Conservation (phyloP, 2,329 filamentous ascomycete species). For the Pseudogymnoascus sp. region DNA sequence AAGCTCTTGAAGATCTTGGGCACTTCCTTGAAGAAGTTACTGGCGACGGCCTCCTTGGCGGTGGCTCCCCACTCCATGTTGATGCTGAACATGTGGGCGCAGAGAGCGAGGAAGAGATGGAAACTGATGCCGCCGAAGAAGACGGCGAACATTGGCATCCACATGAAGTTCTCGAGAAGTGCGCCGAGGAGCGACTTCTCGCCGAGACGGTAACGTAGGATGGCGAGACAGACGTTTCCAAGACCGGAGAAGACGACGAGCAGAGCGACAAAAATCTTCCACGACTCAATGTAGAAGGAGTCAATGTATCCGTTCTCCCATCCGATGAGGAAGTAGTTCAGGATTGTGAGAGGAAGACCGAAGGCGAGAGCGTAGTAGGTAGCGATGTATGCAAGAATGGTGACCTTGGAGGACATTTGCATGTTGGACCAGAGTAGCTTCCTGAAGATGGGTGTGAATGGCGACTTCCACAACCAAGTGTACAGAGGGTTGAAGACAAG, state of each 20-base stretch:
- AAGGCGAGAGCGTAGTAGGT: constrained; percentile 55
- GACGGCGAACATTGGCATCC: constrained; percentile 34
- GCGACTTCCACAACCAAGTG: constrained; percentile 52
- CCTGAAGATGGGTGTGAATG: constrained; percentile 57
- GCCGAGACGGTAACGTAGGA: constrained; percentile 53
- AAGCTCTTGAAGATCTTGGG: constrained; percentile 48
- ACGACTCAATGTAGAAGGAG: constrained; percentile 60
- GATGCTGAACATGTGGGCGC: constrained; percentile 36
- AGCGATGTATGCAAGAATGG: constrained; percentile 62
- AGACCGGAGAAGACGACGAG: constrained; percentile 57
- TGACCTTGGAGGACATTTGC: constrained; percentile 58
- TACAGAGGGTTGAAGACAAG: constrained; percentile 60
- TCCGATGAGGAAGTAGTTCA: constrained; percentile 65
- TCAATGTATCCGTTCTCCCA: constrained; percentile 62
- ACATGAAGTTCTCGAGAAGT: constrained; percentile 49
- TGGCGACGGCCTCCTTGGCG: constrained; percentile 47
- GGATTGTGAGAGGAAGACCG: constrained; percentile 55
- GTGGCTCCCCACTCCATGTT: constrained; percentile 47
- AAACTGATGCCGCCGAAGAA: constrained; percentile 38
- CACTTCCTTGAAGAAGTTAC: constrained; percentile 49
- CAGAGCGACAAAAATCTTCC: constrained; percentile 54
- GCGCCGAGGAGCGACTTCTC: constrained; percentile 42
- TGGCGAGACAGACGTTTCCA: constrained; percentile 49
- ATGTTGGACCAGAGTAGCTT: constrained; percentile 54
- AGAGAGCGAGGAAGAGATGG: constrained; percentile 34